Evolutionary conservation across 192 early-diverging fungal species (phyloP).

Genomic region (Phycomyces nitens): DNA sequence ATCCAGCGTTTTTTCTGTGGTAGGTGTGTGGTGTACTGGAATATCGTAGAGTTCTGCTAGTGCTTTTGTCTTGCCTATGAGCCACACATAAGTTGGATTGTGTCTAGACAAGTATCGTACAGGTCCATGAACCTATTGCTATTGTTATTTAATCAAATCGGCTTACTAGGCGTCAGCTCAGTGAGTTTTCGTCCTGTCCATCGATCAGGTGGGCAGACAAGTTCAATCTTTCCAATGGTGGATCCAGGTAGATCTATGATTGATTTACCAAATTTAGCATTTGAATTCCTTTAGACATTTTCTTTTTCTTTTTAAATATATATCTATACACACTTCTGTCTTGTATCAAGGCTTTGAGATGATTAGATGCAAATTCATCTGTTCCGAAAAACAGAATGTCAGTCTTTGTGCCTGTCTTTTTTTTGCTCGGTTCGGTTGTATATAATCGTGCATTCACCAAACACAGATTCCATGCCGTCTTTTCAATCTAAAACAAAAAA

Average conservation of each 20-base stretch:
- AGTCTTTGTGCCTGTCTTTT: conserved; percentile 4
- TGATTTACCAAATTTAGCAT: conserved; percentile 34
- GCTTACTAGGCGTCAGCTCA: conserved; percentile 19
- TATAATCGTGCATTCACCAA: no score
- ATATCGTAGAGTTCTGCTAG: conserved; percentile 43
- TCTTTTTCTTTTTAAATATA: background rate
- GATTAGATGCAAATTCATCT: conserved; percentile 72
- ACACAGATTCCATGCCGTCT: no score
- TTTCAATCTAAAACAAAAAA: no score
- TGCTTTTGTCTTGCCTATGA: conserved; percentile 44
- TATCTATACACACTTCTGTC: conserved; percentile 36
- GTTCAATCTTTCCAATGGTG: conserved; percentile 24
- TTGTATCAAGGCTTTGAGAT: conserved; percentile 54
- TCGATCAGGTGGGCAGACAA: conserved; percentile 31
- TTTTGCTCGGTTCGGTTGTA: background rate
- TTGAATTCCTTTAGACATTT: background rate
- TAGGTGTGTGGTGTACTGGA: conserved; percentile 49
- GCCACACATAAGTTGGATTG: background rate
- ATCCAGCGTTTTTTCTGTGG: conserved; percentile 34
- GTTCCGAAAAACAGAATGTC: conserved; percentile 82
- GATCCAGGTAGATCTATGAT: conserved; percentile 30
- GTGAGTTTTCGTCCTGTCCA: conserved; percentile 35
- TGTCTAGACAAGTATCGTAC: background rate
- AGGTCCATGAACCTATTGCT: background rate
- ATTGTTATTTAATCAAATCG: conserved; percentile 2